These are phyloP conservation scores for Aspergillus versicolor DNA, from an alignment of 2,329 filamentous ascomycete species.

Conservation along the genomic window DNA sequence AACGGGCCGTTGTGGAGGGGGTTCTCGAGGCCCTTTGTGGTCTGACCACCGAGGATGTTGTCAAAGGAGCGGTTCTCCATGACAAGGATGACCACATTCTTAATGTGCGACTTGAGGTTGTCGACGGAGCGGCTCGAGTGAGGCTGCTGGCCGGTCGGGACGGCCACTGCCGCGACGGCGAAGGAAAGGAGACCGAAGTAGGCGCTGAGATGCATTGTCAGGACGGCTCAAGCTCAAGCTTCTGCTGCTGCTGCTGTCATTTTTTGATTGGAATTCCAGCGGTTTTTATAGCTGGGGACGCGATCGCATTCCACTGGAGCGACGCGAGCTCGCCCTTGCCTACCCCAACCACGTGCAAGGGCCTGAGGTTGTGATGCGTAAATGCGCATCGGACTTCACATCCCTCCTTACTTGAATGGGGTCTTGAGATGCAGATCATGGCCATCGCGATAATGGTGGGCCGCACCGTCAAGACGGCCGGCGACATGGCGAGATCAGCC, in stretches of 20 bases:
- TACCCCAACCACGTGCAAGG: conserved; percentile 8
- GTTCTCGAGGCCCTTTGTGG: conserved; percentile 40
- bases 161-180: conserved; percentile 17
- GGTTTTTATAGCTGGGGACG: conserved; percentile 1
- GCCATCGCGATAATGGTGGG: not conserved
- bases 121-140: conserved; percentile 16
- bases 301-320: not conserved
- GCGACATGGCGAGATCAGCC: not conserved
- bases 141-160: conserved; percentile 6
- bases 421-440: not conserved
- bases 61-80: conserved; percentile 49
- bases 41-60: conserved; percentile 46
- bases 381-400: not conserved
- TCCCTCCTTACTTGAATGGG: not conserved
- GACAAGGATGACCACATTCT: conserved; percentile 37
- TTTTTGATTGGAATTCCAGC: not conserved
- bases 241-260: not conserved
- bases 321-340: not conserved
- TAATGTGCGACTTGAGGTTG: conserved; percentile 36
- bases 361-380: not conserved
- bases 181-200: conserved; percentile 27
- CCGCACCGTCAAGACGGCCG: not conserved
- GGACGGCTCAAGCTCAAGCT: not conserved
- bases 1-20: conserved; percentile 44
- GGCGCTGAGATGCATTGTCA: conserved; percentile 22